A percentile compares a stretch with the other conserved stretches of the same genome.
Conservation (phyloP, 2,329 filamentous ascomycete species). For the Fonsecaea pedrosoi region DNA sequence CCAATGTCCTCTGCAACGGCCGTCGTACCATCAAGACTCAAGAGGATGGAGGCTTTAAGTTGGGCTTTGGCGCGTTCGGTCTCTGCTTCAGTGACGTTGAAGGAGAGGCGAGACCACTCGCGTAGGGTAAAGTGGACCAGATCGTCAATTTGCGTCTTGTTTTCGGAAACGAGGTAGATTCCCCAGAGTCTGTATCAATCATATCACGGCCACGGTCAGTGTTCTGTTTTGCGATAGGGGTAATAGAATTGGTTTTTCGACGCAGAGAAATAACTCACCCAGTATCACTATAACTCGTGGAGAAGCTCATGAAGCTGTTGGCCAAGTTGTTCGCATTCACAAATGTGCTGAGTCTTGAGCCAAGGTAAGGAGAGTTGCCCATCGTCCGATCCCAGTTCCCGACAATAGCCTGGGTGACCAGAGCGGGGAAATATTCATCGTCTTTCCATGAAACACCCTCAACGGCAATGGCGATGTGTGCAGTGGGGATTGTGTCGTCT, state of each 20-base stretch:
- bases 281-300: slow-evolving; percentile 98
- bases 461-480: slow-evolving; percentile 97
- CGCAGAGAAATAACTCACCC: slow-evolving; percentile 70
- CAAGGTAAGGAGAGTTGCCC: slow-evolving; percentile 95
- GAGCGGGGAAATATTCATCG: slow-evolving; percentile 97
- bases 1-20: slow-evolving; percentile 98
- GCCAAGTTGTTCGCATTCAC: slow-evolving; percentile 94
- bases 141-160: slow-evolving; percentile 86
- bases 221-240: not conserved
- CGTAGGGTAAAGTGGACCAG: slow-evolving; percentile 97
- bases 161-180: slow-evolving; percentile 96
- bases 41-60: slow-evolving; percentile 96
- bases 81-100: slow-evolving; percentile 86
- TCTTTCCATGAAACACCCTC: slow-evolving; percentile 99
- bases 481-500: slow-evolving; percentile 93
- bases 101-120: slow-evolving; percentile 95
- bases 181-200: slow-evolving; percentile 82
- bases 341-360: slow-evolving; percentile 95
- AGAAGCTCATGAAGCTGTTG: slow-evolving; percentile 99
- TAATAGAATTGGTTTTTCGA: not conserved
- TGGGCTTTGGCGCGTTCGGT: slow-evolving; percentile 98
- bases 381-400: slow-evolving; percentile 99
- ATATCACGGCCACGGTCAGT: not conserved
- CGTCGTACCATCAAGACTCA: slow-evolving; percentile 96
- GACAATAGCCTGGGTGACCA: slow-evolving; percentile 97